phyloP scores from a whole-genome alignment of 176 grass and related monocot species.

The Musa beccarii region DNA sequence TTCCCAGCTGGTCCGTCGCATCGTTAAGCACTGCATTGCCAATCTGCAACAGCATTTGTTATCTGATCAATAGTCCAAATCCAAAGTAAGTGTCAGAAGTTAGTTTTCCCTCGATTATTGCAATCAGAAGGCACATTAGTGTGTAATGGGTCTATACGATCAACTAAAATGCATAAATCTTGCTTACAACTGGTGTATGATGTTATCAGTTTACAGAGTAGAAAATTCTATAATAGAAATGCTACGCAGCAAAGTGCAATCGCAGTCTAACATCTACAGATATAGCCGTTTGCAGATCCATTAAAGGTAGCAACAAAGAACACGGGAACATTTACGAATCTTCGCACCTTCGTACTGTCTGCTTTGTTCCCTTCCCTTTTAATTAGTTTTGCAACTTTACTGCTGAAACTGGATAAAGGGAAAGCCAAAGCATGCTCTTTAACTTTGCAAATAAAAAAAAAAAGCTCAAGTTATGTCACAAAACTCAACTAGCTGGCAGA shows the following conservation, averaged over 20 bases:
- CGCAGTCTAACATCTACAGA: no score
- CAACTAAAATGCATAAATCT: not conserved
- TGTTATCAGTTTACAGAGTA: not conserved
- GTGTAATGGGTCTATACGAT: no score
- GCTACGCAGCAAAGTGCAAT: no score
- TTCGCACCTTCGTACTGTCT: not conserved
- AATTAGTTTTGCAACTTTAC: not conserved
- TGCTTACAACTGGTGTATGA: not conserved
- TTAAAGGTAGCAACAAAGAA: not conserved
- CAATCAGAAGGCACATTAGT: no score
- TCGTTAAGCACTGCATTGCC: slow-evolving; percentile 95
- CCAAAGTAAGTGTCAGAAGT: no score
- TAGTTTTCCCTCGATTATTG: no score
- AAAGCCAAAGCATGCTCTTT: not conserved
- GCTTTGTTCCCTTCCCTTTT: not conserved
- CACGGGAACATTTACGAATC: not conserved
- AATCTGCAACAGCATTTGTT: slow-evolving; percentile 37
- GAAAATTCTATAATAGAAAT: not conserved
- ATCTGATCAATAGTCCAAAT: not conserved
- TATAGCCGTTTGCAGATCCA: not conserved
- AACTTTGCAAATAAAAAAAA: not conserved
- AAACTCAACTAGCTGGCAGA: not conserved
- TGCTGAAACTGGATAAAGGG: not conserved
- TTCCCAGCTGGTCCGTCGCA: slow-evolving; percentile 79
- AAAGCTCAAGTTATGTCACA: no score